Evolutionary conservation across 2,329 filamentous ascomycete genomes (phyloP), one percentile per base, ranked within the genome.

Genomic region (Aspergillus viridinutans): DNA sequence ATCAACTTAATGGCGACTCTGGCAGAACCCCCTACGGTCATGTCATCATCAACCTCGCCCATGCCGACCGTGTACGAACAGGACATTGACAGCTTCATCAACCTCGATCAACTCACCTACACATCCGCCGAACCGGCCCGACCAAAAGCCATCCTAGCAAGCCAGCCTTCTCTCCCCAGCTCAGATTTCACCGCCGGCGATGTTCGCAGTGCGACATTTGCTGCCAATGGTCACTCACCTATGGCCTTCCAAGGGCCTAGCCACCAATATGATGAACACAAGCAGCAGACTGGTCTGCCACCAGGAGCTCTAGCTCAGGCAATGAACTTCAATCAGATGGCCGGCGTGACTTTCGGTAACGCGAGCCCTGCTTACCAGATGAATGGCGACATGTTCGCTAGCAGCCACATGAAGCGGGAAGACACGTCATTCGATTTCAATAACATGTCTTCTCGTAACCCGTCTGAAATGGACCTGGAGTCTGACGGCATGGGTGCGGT

Each of bases 261-360:
- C 74, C 92, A 97, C 78, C 90, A 96, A 76, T 97, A 97, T 80
- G 90, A 92, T 69, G 86, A 90, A 70, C 95, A 97, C 80, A 90
- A 91, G 78, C 94, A 99, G 73, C 92, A 97, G 79, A 97, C 94
- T 3, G 92, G 92, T 61, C 86, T 97, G 29, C 90, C 94, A 0
- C 88, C 90, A 1, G 92, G 92, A 60, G 92, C 91, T 53, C 80
- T 94, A 61, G 86, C 88, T 45, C 90, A 85, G 74, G 89, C 92
- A 12, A 84, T 94, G 70, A 89, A 90, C 38, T 84, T 94, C 67
- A 92, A 90, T 73, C 82, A 89, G 69, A 77, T 76, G 61, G 82
- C 64, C 49, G 69, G 70, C 4, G 72, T 78, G 64, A 66, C 70
- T 35, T 76, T 74, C 60, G 69, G 67, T 52, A 69, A 68, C 32